Evolutionary conservation across 2,329 filamentous ascomycete genomes (phyloP).

Genomic region (Fusarium oligoseptatum): DNA sequence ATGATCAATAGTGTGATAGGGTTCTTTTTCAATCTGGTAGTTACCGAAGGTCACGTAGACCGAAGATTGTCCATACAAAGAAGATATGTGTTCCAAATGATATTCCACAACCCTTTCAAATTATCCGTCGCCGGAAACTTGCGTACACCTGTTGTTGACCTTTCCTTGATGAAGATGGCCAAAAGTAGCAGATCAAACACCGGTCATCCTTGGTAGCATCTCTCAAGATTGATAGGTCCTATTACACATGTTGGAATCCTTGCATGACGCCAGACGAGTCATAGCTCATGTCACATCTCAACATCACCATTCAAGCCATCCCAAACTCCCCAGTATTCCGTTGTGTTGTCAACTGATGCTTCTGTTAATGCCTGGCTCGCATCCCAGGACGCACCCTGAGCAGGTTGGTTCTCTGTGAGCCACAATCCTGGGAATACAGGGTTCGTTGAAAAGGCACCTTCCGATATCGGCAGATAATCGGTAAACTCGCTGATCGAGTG

Average conservation of each 20-base stretch:
- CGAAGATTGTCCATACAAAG: neutral
- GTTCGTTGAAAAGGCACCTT: neutral
- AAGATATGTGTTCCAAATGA: neutral
- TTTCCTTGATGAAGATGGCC: neutral
- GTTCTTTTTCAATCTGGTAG: no score
- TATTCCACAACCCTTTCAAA: no score
- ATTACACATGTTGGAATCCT: neutral
- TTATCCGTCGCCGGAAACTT: no score
- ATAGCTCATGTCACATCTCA: neutral
- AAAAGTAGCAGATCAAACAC: neutral
- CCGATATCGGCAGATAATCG: neutral
- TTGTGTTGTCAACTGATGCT: neutral
- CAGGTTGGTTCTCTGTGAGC: neutral
- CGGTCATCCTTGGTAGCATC: neutral
- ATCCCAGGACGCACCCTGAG: neutral
- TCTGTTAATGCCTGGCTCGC: constrained; percentile 1
- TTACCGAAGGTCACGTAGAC: neutral
- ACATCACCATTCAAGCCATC: neutral
- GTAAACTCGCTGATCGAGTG: constrained; percentile 5
- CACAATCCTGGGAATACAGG: neutral
- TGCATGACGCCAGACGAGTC: neutral
- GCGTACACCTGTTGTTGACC: no score
- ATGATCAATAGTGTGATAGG: neutral
- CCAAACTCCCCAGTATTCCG: constrained; percentile 4
- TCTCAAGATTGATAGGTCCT: neutral